Evolutionary conservation across 371 early-diverging fungal species (phyloP).

Genomic region (Cokeromyces recurvatus): DNA sequence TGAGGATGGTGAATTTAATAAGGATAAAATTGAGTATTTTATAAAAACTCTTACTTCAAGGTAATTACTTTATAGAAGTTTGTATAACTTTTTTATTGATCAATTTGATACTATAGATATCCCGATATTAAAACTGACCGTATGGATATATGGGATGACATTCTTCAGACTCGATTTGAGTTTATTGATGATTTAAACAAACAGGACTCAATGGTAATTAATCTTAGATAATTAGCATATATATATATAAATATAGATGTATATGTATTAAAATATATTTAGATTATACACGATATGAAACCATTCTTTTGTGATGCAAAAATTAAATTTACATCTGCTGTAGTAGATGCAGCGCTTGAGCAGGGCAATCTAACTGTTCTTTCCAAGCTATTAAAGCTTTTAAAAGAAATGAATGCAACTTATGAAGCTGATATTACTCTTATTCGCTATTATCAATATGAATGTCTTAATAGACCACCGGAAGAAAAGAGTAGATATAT

Average conservation of each 20-base stretch:
- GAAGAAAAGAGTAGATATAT: too few relatives aligned
- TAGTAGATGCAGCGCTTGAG: constrained; percentile 50
- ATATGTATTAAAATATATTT: too few relatives aligned
- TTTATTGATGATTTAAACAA: constrained; percentile 25
- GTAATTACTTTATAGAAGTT: too few relatives aligned
- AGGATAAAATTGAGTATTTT: constrained; percentile 10
- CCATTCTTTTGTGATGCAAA: neutral
- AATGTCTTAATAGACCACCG: neutral
- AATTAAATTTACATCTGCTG: constrained; percentile 6
- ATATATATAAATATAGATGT: too few relatives aligned
- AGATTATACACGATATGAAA: neutral
- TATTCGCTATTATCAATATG: neutral
- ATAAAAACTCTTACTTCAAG: constrained; percentile 7
- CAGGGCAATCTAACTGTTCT: constrained; percentile 42
- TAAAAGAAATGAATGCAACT: neutral
- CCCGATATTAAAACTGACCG: constrained; percentile 35
- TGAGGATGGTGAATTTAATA: constrained; percentile 6
- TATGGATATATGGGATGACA: constrained; percentile 52
- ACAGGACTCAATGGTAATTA: too few relatives aligned
- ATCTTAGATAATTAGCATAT: too few relatives aligned
- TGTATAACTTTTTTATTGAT: too few relatives aligned
- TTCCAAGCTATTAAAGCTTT: neutral
- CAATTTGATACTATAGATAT: constrained; percentile 10
- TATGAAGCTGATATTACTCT: neutral
- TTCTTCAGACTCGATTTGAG: constrained; percentile 26